A percentile compares a stretch with the other conserved stretches of the same genome.
Evolutionary conservation across 176 grass and related monocot species (phyloP).

Genomic region (Oropetium thomaeum): DNA sequence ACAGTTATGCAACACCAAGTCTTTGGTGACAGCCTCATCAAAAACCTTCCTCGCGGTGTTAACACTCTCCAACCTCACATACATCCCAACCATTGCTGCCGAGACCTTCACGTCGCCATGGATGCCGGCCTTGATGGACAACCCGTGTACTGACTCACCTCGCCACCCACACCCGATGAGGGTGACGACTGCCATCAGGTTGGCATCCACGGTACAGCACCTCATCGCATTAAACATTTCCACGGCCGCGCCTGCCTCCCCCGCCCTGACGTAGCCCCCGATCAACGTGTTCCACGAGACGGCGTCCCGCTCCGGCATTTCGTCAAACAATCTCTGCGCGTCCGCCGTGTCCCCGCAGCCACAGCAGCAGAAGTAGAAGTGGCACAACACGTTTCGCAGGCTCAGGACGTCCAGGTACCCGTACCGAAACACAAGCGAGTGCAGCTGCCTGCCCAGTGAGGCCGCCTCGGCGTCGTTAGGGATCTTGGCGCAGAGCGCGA

Average conservation of each 20-base stretch:
- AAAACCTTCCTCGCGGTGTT: slow-evolving; percentile 45
- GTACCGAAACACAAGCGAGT: slow-evolving; percentile 31
- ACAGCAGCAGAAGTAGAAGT: slow-evolving; percentile 43
- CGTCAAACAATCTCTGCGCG: slow-evolving; percentile 41
- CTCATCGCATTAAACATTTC: slow-evolving; percentile 37
- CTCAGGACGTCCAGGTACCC: slow-evolving; percentile 38
- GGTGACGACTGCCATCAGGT: slow-evolving; percentile 1
- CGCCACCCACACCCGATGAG: slow-evolving; percentile 15
- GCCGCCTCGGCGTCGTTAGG: background rate
- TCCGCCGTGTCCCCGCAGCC: background rate
- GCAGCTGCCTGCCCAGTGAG: slow-evolving; percentile 42
- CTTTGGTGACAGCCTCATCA: slow-evolving; percentile 17
- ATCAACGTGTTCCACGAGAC: slow-evolving; percentile 60
- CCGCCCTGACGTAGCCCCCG: slow-evolving; percentile 30
- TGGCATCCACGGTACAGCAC: slow-evolving; percentile 6
- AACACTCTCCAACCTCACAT: slow-evolving; percentile 18
- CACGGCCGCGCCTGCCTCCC: background rate
- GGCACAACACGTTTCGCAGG: slow-evolving; percentile 52
- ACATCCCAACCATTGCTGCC: slow-evolving; percentile 46
- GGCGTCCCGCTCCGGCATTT: slow-evolving; percentile 33
- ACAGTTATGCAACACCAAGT: slow-evolving; percentile 65
- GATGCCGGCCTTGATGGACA: slow-evolving; percentile 40
- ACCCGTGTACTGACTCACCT: slow-evolving; percentile 40
- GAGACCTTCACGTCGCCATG: slow-evolving; percentile 36
- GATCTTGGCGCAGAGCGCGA: slow-evolving; percentile 49